Evolutionary conservation across 192 early-diverging fungal species (phyloP).

Genomic region (Obelidium mucronatum): DNA sequence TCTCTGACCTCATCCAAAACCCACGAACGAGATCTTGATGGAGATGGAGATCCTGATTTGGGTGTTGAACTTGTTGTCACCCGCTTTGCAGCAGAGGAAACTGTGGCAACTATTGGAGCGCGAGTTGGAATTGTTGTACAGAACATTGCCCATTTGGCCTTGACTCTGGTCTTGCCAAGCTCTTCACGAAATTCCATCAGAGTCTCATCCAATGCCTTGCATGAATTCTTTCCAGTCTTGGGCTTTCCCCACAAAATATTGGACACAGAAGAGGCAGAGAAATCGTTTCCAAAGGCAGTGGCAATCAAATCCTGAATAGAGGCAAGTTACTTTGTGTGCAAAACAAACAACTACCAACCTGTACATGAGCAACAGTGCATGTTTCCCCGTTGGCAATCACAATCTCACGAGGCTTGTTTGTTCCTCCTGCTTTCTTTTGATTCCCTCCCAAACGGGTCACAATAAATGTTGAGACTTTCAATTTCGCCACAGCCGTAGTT

Average conservation of each 20-base stretch:
- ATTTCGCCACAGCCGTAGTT: background rate
- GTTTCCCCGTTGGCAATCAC: background rate
- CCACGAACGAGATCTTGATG: background rate
- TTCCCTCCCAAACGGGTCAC: background rate
- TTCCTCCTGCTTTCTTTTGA: background rate
- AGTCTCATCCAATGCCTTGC: background rate
- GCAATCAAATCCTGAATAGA: background rate
- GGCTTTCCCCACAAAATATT: background rate
- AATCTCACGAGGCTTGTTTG: background rate
- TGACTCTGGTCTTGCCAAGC: background rate
- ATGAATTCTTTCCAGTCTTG: background rate
- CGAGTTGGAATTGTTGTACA: background rate
- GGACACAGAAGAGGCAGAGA: background rate
- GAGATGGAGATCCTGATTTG: background rate
- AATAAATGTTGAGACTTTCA: background rate
- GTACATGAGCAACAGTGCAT: background rate
- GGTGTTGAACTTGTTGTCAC: background rate
- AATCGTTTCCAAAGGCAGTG: background rate
- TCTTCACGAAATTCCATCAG: background rate
- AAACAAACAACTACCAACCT: background rate
- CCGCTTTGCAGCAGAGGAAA: background rate
- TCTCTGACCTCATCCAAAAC: background rate
- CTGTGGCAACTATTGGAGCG: background rate
- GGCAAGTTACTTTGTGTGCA: background rate
- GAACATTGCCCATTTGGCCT: background rate